Evolutionary conservation across 2,329 filamentous ascomycete species (phyloP), one percentile per base, ranked within the genome.

Genomic region (Colletotrichum tanaceti): DNA sequence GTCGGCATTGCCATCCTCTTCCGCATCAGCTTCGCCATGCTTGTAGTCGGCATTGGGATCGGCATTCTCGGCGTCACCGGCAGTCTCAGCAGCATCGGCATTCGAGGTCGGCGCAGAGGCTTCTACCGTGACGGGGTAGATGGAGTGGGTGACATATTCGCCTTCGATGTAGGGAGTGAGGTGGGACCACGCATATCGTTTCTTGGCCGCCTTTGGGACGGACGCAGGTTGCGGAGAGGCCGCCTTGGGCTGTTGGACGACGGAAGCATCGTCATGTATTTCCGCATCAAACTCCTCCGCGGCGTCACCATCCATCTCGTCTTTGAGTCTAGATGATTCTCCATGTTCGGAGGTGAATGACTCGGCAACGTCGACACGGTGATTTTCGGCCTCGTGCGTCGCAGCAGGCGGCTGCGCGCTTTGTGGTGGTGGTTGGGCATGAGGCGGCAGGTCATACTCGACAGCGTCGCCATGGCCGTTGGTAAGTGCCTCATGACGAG

Each of bases 81-180:
- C 61, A 24, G 41, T 55, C n/a, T 59, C 60, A 4, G 65, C 50
- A 5, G 60, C 61, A 16, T 61, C 66, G 22, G 44, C 46, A 5
- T 67, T 65, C 11, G 65, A 63, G 7, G 52, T 63, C 20, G 66
- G 69, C 63, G 82, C 81, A 18, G 65, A 55, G 28, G 22, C 55
- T 22, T 68, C 62, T 7, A 68, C 65, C n/a, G 32, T 47, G 55
- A 68, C 65, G 11, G 65, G 62, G 14, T 65, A 68, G 28, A 65
- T 60, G 1, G 81, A 81, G 52, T 83, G 82, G 2, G 75, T 71
- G 28, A 78, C 71, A 61, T 74, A 80, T 65, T 83, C 80, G 18
- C 77, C 79, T 38, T 78, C 75, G 9, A 83, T 65, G 58, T 82
- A 83, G 4, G 81, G 79, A 2, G 79, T 82, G 10, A 83, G 74